These are phyloP conservation scores for Boletellus ananiceps DNA, from an alignment of 768 basidiomycete species.

Conservation along the genomic window DNA sequence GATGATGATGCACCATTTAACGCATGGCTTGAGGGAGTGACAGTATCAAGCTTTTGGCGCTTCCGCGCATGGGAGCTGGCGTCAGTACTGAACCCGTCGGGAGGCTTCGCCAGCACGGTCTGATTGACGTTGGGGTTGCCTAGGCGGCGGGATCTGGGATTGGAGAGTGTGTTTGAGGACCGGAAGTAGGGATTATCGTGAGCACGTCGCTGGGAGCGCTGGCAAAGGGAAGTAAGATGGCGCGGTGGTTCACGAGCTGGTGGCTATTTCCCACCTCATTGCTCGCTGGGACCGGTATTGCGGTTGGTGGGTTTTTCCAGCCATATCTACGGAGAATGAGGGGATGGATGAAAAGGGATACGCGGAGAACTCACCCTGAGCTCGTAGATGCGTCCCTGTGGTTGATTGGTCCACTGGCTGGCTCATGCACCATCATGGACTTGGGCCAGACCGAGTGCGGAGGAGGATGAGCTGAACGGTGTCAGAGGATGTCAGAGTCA, in stretches of 20 bases:
- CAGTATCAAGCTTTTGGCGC: constrained; percentile 20
- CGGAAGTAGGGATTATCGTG: constrained; percentile 16
- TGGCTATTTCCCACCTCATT: constrained; percentile 12
- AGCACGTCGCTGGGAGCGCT: constrained; percentile 7
- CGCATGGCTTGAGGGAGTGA: not conserved
- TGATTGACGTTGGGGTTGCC: constrained; percentile 25
- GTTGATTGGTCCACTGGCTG: constrained; percentile 14
- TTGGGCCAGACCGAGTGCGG: constrained; percentile 5
- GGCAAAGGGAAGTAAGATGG: constrained; percentile 3
- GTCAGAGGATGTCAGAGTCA: constrained; percentile 6
- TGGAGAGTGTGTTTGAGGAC: constrained; percentile 1
- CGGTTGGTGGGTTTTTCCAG: constrained; percentile 24
- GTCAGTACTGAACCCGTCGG: no score
- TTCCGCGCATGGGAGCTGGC: constrained; percentile 13
- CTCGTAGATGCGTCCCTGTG: constrained; percentile 29
- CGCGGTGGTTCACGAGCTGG: not conserved
- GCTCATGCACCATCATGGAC: constrained; percentile 8
- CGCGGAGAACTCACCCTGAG: constrained; percentile 15
- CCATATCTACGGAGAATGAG: constrained; percentile 2
- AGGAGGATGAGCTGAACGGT: constrained; percentile 10
- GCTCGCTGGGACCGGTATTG: constrained; percentile 16
- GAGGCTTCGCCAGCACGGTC: constrained; percentile 18
- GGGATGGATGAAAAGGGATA: not conserved
- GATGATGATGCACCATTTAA: constrained; percentile 6
- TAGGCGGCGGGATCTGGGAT: not conserved